Evolutionary conservation across 208 protist species (phyloP), one percentile per base, ranked within the genome.

Genomic region (Strigomonas culicis): DNA sequence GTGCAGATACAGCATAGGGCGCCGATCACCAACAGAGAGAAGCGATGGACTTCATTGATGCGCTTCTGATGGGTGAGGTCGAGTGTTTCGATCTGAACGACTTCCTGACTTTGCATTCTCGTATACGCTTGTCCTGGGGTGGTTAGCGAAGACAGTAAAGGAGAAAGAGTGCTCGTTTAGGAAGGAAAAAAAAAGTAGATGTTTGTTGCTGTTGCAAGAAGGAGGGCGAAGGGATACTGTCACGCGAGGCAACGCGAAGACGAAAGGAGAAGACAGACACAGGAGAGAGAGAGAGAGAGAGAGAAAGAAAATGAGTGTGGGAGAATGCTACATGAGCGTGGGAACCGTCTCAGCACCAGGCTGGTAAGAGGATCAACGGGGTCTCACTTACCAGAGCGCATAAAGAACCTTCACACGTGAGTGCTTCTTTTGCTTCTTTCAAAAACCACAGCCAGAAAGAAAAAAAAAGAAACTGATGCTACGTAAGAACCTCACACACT

Each of bases 71-170:
- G 43, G n/a, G 30, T 25, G 24, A 28, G 52, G 31, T 21, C 28
- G 34, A 70, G 53, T 27, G 56, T 25, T 34, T 68, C 61, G 6
- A 66, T 62, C 22, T 75, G 22, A 43, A 52, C 66, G 53, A 62
- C 50, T 10, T 65, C 50, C 7, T 60, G 3, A 31, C 44, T 34
- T 60, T 60, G 24, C 21, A 60, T n/a, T 25, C 44, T 25, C 6
- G 25, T 46, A 25, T 44, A 25, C 7, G 28, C 31, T 60, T 21
- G 3, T 25, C 49, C 25, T 55, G 22, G 30, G 49, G 4, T 22
- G 25, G 49, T 55, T 27, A 27, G 17, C 49, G 3, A n/a, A 11
- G n/a, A 31, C 17, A 4, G 46, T 3, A 25, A 51, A 19, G 15
- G 22, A n/a, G 22, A 27, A 15, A 25, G 46, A 27, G 4, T 25